Conservation (phyloP, 768 basidiomycete genomes). For the Tephrocybe sp. region DNA sequence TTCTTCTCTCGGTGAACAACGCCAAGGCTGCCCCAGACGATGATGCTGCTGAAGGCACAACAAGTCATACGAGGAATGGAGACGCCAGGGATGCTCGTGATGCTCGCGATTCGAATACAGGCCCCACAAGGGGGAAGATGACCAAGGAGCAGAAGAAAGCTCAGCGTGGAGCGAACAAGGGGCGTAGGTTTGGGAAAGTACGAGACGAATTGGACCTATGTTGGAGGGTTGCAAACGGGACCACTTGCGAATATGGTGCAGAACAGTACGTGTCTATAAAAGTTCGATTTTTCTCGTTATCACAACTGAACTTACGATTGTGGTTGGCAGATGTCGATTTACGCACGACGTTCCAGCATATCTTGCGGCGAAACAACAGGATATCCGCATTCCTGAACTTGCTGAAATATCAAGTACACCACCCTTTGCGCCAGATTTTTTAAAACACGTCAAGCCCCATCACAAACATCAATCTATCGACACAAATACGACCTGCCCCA, state of each 20-base stretch:
- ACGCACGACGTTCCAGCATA: slow-evolving; percentile 78
- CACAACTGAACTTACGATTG: not conserved
- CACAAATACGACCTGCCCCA: slow-evolving; percentile 55
- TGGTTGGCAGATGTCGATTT: slow-evolving; percentile 61
- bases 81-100: slow-evolving; percentile 20
- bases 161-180: slow-evolving; percentile 80
- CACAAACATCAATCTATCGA: slow-evolving; percentile 41
- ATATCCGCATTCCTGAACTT: slow-evolving; percentile 58
- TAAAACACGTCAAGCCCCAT: slow-evolving; percentile 26
- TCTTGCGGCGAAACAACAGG: slow-evolving; percentile 70
- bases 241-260: slow-evolving; percentile 66
- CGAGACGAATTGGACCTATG: slow-evolving; percentile 83
- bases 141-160: slow-evolving; percentile 72
- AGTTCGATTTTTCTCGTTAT: not conserved
- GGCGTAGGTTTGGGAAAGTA: slow-evolving; percentile 71
- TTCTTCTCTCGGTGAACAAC: slow-evolving; percentile 26
- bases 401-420: slow-evolving; percentile 41
- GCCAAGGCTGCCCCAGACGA: slow-evolving; percentile 31
- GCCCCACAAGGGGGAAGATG: slow-evolving; percentile 32
- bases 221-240: slow-evolving; percentile 71
- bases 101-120: slow-evolving; percentile 19
- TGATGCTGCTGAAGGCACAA: slow-evolving; percentile 60
- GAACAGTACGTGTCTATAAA: slow-evolving; percentile 59
- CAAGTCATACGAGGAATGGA: slow-evolving; percentile 31
- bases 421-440: slow-evolving; percentile 46